These are phyloP conservation scores for Chaetomiaceae sp. DNA, from an alignment of 2,329 filamentous ascomycete genomes.

Conservation along the genomic window DNA sequence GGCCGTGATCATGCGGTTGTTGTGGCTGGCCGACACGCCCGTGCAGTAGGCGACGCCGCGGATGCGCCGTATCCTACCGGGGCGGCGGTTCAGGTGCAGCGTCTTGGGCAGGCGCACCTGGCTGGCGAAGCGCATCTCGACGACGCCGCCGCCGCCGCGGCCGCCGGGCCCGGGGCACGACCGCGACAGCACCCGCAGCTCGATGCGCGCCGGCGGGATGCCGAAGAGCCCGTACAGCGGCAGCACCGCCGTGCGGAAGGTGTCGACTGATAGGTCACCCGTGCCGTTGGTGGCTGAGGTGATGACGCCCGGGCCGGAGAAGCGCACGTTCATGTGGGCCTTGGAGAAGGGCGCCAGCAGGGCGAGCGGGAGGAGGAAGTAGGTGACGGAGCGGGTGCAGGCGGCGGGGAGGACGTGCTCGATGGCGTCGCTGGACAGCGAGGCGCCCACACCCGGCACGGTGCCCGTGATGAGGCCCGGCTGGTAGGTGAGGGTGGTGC, in stretches of 20 bases:
- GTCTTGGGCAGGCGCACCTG: slow-evolving; percentile 94
- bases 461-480: slow-evolving; percentile 89
- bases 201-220: slow-evolving; percentile 72
- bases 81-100: slow-evolving; percentile 74
- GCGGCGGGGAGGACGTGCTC: slow-evolving; percentile 73
- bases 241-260: slow-evolving; percentile 85
- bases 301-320: slow-evolving; percentile 87
- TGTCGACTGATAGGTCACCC: slow-evolving; percentile 88
- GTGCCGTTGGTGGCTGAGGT: slow-evolving; percentile 72
- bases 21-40: slow-evolving; percentile 88
- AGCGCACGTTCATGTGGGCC: slow-evolving; percentile 80
- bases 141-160: slow-evolving; percentile 78
- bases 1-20: slow-evolving; percentile 89
- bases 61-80: slow-evolving; percentile 81
- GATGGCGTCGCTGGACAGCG: slow-evolving; percentile 64
- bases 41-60: slow-evolving; percentile 91
- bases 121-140: slow-evolving; percentile 90
- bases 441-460: slow-evolving; percentile 67
- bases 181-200: slow-evolving; percentile 74
- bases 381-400: slow-evolving; percentile 78
- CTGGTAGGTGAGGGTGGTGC: slow-evolving; percentile 86
- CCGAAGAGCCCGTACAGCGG: slow-evolving; percentile 88
- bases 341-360: slow-evolving; percentile 92
- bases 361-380: slow-evolving; percentile 86
- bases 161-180: slow-evolving; percentile 73